These are phyloP conservation scores for Acer yangbiense DNA, from an alignment of 345 rosid genomes.

Conservation along the genomic window DNA sequence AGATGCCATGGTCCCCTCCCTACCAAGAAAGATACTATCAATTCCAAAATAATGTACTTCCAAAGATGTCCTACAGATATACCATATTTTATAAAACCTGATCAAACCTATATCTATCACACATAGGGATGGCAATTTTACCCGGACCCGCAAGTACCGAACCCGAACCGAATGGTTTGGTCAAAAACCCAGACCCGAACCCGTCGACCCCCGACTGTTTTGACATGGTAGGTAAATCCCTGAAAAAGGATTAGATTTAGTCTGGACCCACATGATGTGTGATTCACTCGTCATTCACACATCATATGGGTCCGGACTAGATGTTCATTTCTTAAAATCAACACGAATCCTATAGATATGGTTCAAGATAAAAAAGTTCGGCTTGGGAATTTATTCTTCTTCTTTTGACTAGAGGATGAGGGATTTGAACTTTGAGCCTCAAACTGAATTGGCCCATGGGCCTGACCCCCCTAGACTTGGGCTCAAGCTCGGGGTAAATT, in stretches of 20 bases:
- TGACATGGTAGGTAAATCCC: no score
- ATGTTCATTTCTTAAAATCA: neutral
- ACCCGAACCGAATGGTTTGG: no score
- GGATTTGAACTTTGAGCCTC: neutral
- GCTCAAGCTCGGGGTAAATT: neutral
- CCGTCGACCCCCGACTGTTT: no score
- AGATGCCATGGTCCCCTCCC: constrained; percentile 9
- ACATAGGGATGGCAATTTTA: no score
- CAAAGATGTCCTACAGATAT: neutral
- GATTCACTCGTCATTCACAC: neutral
- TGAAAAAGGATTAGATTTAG: no score
- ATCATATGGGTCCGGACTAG: neutral
- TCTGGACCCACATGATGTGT: no score
- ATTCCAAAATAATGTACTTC: neutral
- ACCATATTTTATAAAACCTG: neutral
- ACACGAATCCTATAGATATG: neutral
- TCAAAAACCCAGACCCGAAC: no score
- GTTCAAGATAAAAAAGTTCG: neutral
- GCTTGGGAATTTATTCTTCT: no score
- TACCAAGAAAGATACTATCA: neutral
- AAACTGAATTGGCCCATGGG: neutral
- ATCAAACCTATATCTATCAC: neutral
- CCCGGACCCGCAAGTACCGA: no score
- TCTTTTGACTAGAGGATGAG: no score
- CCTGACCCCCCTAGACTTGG: neutral